Percentiles rank a stretch among this genome's conserved stretches.
Conservation (phyloP, 1,284 basidiomycete genomes). For the Trametes hirsuta region DNA sequence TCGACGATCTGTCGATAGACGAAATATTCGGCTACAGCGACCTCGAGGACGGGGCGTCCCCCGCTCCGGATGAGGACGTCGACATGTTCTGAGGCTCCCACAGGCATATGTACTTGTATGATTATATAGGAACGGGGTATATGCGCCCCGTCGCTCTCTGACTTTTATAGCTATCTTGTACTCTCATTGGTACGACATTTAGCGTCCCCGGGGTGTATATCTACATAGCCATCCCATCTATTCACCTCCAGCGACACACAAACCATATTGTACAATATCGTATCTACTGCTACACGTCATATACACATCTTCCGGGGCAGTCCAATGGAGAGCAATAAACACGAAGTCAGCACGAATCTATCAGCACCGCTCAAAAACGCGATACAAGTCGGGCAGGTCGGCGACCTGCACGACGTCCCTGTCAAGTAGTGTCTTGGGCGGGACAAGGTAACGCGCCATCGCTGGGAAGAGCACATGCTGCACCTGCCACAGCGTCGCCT, state of each 20-base stretch:
- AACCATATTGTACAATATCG: too few species aligned
- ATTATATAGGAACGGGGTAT: background rate
- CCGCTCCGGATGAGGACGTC: slow-evolving; percentile 22
- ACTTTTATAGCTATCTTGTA: too few species aligned
- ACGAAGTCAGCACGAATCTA: background rate
- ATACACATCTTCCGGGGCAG: too few species aligned
- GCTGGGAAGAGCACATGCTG: slow-evolving; percentile 88
- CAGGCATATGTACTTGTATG: background rate
- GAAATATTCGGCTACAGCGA: slow-evolving; percentile 37
- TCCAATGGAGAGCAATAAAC: too few species aligned
- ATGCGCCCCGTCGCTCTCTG: background rate
- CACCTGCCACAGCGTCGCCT: slow-evolving; percentile 80
- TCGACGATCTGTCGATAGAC: slow-evolving; percentile 47
- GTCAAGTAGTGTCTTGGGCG: slow-evolving; percentile 73
- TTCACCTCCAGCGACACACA: too few species aligned
- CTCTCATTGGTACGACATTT: too few species aligned
- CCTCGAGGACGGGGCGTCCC: slow-evolving; percentile 22
- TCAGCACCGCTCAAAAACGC: slow-evolving; percentile 88
- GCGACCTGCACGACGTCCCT: slow-evolving; percentile 85
- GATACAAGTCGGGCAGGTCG: slow-evolving; percentile 85
- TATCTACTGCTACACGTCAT: too few species aligned
- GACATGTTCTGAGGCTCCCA: slow-evolving; percentile 23
- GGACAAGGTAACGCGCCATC: slow-evolving; percentile 72
- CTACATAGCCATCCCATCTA: too few species aligned
- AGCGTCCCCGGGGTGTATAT: too few species aligned